phyloP scores from a whole-genome alignment of 2,329 filamentous ascomycete genomes.

The Colletotrichum lupini region DNA sequence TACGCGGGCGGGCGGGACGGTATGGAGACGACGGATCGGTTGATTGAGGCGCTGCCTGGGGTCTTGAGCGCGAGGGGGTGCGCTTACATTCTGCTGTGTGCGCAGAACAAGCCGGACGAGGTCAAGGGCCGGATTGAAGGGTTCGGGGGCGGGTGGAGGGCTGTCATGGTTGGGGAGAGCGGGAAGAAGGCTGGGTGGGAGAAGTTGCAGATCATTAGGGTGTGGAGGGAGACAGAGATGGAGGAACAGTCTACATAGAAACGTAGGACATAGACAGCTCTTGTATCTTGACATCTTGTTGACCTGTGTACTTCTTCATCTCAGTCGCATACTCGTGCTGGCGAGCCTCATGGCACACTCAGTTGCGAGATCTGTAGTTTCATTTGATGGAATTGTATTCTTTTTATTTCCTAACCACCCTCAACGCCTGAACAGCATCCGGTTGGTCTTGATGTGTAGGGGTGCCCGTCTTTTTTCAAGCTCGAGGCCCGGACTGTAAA shows the following conservation, averaged over 20 bases:
- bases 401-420: conserved; percentile 29
- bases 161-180: conserved; percentile 82
- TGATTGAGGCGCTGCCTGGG: conserved; percentile 76
- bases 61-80: conserved; percentile 76
- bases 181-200: conserved; percentile 95
- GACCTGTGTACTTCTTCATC: neutral
- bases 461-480: conserved; percentile 11
- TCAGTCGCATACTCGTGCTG: neutral
- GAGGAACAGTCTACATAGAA: neutral
- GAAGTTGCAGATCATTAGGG: conserved; percentile 87
- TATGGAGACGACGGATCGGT: conserved; percentile 90
- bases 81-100: conserved; percentile 90
- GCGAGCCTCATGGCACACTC: neutral
- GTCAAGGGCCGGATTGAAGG: conserved; percentile 67
- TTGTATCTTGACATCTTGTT: neutral
- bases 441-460: conserved; percentile 29
- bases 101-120: conserved; percentile 85
- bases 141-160: conserved; percentile 72
- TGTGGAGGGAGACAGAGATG: conserved; percentile 72
- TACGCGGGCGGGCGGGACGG: conserved; percentile 91
- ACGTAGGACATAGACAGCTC: neutral
- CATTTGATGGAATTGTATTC: conserved; percentile 23
- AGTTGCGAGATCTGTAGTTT: neutral
- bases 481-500: neutral
- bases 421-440: conserved; percentile 32